Evolutionary conservation across 192 early-diverging fungal genomes (phyloP).

Genomic region (Backusella psychrophila): DNA sequence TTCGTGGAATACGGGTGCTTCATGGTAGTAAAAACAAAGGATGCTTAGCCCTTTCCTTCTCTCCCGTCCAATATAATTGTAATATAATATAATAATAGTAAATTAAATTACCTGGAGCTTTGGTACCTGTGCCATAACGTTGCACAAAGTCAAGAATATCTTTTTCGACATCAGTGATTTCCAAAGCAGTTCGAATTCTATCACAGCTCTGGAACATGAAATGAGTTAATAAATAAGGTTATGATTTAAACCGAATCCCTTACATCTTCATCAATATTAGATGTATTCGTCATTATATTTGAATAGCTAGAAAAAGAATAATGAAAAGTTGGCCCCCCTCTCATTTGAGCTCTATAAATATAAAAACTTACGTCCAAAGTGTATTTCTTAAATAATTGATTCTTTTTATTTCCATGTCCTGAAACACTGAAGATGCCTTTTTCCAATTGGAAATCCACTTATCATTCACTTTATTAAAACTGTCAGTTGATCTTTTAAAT

Average conservation of each 20-base stretch:
- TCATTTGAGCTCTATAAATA: too few species aligned
- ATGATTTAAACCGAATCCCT: neutral
- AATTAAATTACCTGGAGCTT: conserved; percentile 36
- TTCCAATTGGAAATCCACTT: conserved; percentile 56
- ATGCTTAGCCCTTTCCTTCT: neutral
- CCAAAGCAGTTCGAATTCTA: conserved; percentile 63
- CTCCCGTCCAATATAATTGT: neutral
- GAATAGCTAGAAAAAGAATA: conserved; percentile 33
- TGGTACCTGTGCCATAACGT: conserved; percentile 58
- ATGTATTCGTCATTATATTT: conserved; percentile 67
- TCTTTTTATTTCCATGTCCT: conserved; percentile 68
- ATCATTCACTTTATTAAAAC: conserved; percentile 33
- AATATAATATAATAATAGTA: neutral
- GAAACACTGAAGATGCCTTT: conserved; percentile 47
- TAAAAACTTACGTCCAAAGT: conserved; percentile 62
- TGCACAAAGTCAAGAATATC: conserved; percentile 66
- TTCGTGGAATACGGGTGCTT: neutral
- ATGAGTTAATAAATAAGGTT: neutral
- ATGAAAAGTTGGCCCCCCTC: neutral
- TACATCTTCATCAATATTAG: conserved; percentile 70
- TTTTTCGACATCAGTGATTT: conserved; percentile 59
- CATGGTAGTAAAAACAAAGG: neutral
- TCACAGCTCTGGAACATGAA: conserved; percentile 54
- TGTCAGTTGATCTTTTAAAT: conserved; percentile 42
- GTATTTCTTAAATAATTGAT: conserved; percentile 61